Evolutionary conservation across 208 protist genomes (phyloP).

Genomic region (Leishmania turanica): DNA sequence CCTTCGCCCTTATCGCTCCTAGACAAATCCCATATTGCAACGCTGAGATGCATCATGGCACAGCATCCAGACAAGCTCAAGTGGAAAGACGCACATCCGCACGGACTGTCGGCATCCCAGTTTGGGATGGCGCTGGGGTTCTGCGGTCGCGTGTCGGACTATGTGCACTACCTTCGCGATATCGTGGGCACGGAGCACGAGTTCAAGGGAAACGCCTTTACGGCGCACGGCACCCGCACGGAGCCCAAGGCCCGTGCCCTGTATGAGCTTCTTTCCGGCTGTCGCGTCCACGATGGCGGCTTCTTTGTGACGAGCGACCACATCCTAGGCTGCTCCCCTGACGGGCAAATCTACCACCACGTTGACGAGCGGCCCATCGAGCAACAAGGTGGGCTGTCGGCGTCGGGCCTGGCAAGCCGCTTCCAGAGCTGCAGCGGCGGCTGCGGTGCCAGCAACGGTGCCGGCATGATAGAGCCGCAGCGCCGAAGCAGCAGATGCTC

Average conservation of each 20-base stretch:
- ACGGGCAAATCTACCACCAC: conserved; percentile 47
- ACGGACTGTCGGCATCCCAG: conserved; percentile 86
- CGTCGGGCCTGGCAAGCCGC: neutral
- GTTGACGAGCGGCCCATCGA: conserved; percentile 1
- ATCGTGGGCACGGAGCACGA: conserved; percentile 78
- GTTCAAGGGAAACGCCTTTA: conserved; percentile 83
- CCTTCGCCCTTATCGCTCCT: neutral
- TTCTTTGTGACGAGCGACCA: conserved; percentile 73
- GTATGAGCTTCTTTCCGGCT: conserved; percentile 85
- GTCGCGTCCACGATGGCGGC: conserved; percentile 70
- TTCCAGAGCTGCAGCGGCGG: neutral
- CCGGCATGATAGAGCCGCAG: neutral
- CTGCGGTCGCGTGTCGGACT: conserved; percentile 79
- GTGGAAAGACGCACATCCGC: conserved; percentile 54
- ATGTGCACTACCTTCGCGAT: conserved; percentile 75
- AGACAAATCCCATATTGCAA: neutral
- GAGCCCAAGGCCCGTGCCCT: conserved; percentile 80
- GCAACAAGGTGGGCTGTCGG: neutral
- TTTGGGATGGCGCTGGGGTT: conserved; percentile 88
- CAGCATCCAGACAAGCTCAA: conserved; percentile 67
- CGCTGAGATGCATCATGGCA: conserved; percentile 40
- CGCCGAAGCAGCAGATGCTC: conserved; percentile 10
- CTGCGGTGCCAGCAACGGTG: neutral
- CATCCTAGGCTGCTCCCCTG: conserved; percentile 83
- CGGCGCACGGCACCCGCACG: conserved; percentile 78